Evolutionary conservation across 1,284 basidiomycete species (phyloP).

Genomic region (Irpex sp.): DNA sequence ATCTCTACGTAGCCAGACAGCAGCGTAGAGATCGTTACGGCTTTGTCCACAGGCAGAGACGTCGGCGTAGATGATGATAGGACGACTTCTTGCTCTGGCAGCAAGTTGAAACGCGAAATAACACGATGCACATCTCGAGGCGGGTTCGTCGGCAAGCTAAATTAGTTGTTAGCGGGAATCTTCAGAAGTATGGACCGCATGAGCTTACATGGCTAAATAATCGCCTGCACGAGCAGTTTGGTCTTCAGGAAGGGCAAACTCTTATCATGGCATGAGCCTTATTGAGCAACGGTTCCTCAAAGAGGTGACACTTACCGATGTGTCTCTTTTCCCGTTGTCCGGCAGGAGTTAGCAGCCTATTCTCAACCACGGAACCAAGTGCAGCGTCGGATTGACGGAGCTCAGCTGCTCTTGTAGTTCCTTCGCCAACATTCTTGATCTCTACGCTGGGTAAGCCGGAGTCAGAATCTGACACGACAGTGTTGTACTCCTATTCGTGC

Average conservation of each 20-base stretch:
- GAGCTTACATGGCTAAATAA: conserved; percentile 42
- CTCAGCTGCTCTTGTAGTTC: conserved; percentile 32
- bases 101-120: conserved; percentile 36
- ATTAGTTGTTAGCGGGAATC: neutral
- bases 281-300: too few species aligned
- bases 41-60: conserved; percentile 37
- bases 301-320: conserved; percentile 34
- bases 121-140: conserved; percentile 36
- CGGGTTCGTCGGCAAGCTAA: conserved; percentile 41
- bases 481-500: neutral
- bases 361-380: conserved; percentile 38
- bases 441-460: conserved; percentile 13
- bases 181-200: neutral
- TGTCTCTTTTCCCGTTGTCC: conserved; percentile 40
- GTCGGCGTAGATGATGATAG: conserved; percentile 37
- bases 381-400: conserved; percentile 39
- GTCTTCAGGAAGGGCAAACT: conserved; percentile 39
- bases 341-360: conserved; percentile 36
- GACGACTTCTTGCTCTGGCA: conserved; percentile 36
- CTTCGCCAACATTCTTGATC: conserved; percentile 33
- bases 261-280: conserved; percentile 16
- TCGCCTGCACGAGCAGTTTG: conserved; percentile 39
- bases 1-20: conserved; percentile 46
- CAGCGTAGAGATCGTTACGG: conserved; percentile 34
- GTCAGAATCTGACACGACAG: conserved; percentile 19